Base-by-base conservation (phyloP, 2,329 filamentous ascomycete genomes). In the Paraphaeosphaeria minitans region DNA sequence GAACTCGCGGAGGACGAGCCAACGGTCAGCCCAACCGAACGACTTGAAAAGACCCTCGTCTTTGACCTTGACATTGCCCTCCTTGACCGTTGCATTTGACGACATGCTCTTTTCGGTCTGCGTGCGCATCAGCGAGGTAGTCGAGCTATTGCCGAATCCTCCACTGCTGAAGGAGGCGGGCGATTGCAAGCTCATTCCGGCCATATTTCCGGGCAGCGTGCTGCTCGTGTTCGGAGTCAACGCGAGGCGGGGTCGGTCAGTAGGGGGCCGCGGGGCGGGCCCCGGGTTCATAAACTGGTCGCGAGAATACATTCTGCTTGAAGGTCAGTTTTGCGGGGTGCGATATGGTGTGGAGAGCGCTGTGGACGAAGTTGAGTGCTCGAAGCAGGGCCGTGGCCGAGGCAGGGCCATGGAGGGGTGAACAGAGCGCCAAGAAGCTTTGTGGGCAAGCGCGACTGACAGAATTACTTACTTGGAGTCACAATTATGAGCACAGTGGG, bases 201-300 rank as follows among this genome's bases (percentile, higher is more conserved):
- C 89, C 82, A 94, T 92, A 78, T 88, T 93, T 63, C 89, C 89
- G 16, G 89, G 87, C 22, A 91, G 82, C 43, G 61, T 75, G 75
- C 88, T 91, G 69, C 82, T 80, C 62, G 87, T 85, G 74, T 86
- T 90, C 61, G 89, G 93, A 43, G 90, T 92, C 60, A 96, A 84
- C 70, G 89, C 88, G 66, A 97, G 86, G 73, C 91, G 89, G 61
- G 93, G 91, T 70, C 91, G 87, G 73, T 95, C 91, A 60, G 85
- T 89, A 21, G 94, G 95, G 61, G 95, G 94, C 71, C 91, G 89
- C 66, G 95, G 95, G 67, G 95, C 94, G 69, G 95, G 94, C 65
- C 95, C 93, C 62, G 95, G 93, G 78, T 98, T 98, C 91, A 98
- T 96, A 81, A 98, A 98, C 70, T 88, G 85, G 63, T 85, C 84